Base-by-base conservation (phyloP, 1,284 basidiomycete species). In the Ganoderma boninense region DNA sequence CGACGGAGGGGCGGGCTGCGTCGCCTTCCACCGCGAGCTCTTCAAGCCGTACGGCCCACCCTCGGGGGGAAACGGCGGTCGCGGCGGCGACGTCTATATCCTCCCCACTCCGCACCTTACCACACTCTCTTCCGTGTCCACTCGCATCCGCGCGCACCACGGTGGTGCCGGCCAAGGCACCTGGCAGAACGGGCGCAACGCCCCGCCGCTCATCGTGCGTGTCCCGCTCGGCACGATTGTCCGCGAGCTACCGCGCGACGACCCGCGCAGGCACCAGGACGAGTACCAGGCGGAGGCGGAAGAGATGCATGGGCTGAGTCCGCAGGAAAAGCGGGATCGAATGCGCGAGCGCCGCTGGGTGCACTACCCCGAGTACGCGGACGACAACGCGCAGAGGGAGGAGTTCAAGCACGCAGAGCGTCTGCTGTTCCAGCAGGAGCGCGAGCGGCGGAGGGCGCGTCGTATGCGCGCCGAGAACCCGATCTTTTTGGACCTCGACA, bases 171-270 rank as follows among this genome's bases (percentile, higher is more conserved):
- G 97, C 11, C 87, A 89, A 67, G 96, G 97, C 0, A 91, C 93
- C 16, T 96, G 93, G 90, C 90, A 90, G 75, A 94, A 95, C 77
- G 97, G 97, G 0, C 87, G 87, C 72, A 87, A 88, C 66, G 95
- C 91, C 0, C 79, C 87, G 2, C 95, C 96, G 16, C 84, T 90
- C 2, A 83, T 95, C 49, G 87, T 98, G 66, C 84, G 87, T 46
- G 95, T 98, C 0, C 97, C 97, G 0, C 82, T 97, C 0, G 97
- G 97, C 0, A 98, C 97, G 0, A 89, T 98, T 68, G 91, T 98
- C 5, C 88, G 90, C 44, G 92, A 97, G 77, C 85, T 97, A 52
- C 77, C 86, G 7, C 85, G 86, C 54, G 87, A 88, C 66, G 93
- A 94, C 74, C 86, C 88, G 0, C 83, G 91, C 26, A 85, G 88